A percentile compares a stretch with the other conserved stretches of the same genome.
phyloP scores from a whole-genome alignment of 805 yeast species.

The Zygotorulaspora chibaensis region DNA sequence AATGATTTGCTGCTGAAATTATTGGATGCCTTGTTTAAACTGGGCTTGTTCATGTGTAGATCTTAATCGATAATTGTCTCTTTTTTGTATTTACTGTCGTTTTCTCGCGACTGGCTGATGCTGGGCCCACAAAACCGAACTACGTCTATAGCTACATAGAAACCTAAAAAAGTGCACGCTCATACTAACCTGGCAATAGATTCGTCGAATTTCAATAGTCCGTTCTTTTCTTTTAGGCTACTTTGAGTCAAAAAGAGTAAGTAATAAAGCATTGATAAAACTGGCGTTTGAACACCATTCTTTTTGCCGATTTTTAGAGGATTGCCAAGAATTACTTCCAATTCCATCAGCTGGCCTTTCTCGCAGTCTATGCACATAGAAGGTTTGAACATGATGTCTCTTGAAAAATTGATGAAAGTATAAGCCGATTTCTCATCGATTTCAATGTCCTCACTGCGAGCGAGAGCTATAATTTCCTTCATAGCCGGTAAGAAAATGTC shows the following conservation, averaged over 20 bases:
- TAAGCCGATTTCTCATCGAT: conserved; percentile 47
- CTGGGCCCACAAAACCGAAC: conserved; percentile 2
- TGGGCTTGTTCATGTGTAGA: too few species aligned
- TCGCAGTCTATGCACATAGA: conserved; percentile 66
- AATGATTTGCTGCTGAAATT: too few species aligned
- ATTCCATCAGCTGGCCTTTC: conserved; percentile 61
- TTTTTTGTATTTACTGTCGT: conserved; percentile 3
- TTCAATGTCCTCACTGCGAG: conserved; percentile 53
- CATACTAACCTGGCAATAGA: conserved; percentile 2
- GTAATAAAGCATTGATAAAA: conserved; percentile 51
- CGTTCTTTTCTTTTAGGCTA: conserved; percentile 53
- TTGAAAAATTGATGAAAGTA: conserved; percentile 49
- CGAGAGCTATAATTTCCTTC: conserved; percentile 58
- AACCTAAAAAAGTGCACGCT: conserved; percentile 3
- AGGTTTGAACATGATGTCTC: conserved; percentile 51
- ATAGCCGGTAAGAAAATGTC: conserved; percentile 49
- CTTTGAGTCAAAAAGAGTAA: conserved; percentile 60
- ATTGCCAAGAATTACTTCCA: conserved; percentile 69
- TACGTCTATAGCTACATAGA: background rate
- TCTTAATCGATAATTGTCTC: background rate
- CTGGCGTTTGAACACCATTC: conserved; percentile 52
- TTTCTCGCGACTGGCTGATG: background rate
- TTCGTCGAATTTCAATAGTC: conserved; percentile 33
- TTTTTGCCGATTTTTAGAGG: conserved; percentile 47
- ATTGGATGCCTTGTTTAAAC: too few species aligned